Percentiles rank a stretch among this genome's conserved stretches.
Evolutionary conservation across 108 stramenopile species (phyloP).

Genomic region (Parmales sp.): DNA sequence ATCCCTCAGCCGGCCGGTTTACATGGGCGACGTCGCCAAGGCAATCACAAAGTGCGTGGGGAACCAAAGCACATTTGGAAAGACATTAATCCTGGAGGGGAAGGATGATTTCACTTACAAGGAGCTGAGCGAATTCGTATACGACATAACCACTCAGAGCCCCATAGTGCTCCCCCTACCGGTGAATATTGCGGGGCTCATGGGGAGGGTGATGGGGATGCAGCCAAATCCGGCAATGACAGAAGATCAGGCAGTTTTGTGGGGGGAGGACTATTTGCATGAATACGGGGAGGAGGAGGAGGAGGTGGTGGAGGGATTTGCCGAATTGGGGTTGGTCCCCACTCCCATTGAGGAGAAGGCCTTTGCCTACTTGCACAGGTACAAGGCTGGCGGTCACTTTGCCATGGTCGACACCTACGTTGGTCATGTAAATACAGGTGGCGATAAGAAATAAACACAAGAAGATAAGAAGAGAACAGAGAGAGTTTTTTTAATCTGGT

Average conservation of each 20-base stretch:
- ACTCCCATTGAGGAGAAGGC: conserved; percentile 75
- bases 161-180: conserved; percentile 51
- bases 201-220: conserved; percentile 48
- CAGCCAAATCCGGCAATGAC: conserved; percentile 56
- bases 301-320: conserved; percentile 61
- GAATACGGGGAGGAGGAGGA: conserved; percentile 50
- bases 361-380: conserved; percentile 75
- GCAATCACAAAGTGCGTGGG: conserved; percentile 59
- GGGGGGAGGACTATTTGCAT: conserved; percentile 66
- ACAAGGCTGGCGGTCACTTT: conserved; percentile 80
- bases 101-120: conserved; percentile 79
- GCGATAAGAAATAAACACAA: too few species aligned
- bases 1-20: conserved; percentile 84
- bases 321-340: conserved; percentile 66
- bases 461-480: too few species aligned
- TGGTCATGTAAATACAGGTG: too few species aligned
- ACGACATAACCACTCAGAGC: conserved; percentile 69
- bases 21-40: conserved; percentile 80
- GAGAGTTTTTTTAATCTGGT: too few species aligned
- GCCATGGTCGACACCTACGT: conserved; percentile 56
- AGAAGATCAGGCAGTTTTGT: conserved; percentile 60
- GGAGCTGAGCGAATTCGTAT: conserved; percentile 81
- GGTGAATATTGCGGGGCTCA: conserved; percentile 26
- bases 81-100: conserved; percentile 85
- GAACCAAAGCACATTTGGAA: conserved; percentile 65